Conservation (phyloP, 805 yeast species). For the Candida nanaspora region DNA sequence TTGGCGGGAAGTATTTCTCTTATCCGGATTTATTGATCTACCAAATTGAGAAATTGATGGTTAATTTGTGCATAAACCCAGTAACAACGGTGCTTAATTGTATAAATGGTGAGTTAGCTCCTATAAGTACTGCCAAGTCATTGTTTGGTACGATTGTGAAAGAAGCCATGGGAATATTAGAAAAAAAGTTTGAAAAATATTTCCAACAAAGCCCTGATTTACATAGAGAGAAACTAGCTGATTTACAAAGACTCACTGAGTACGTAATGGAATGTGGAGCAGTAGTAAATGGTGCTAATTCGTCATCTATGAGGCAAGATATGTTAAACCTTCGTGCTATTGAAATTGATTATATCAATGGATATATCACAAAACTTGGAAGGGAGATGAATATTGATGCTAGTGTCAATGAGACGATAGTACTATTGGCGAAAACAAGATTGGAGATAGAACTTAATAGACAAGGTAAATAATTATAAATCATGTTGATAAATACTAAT, state of each 20-base stretch:
- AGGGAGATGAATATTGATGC: slow-evolving; percentile 33
- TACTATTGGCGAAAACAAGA: slow-evolving; percentile 36
- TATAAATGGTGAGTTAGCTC: slow-evolving; percentile 65
- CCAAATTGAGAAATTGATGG: slow-evolving; percentile 70
- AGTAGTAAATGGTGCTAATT: slow-evolving; percentile 38
- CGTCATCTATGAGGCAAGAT: slow-evolving; percentile 71
- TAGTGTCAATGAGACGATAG: slow-evolving; percentile 40
- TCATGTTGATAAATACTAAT: neutral
- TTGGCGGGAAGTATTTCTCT: slow-evolving; percentile 3
- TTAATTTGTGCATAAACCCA: slow-evolving; percentile 81
- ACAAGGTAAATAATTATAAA: neutral
- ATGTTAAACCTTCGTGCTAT: slow-evolving; percentile 46
- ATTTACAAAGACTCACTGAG: slow-evolving; percentile 25
- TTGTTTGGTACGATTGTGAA: slow-evolving; percentile 35
- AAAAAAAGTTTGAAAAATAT: neutral
- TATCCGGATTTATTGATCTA: slow-evolving; percentile 41
- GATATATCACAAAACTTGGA: slow-evolving; percentile 61
- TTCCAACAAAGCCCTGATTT: slow-evolving; percentile 15
- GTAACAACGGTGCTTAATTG: slow-evolving; percentile 73
- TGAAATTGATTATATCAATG: slow-evolving; percentile 81
- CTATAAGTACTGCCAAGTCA: slow-evolving; percentile 25
- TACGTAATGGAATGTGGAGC: slow-evolving; percentile 21
- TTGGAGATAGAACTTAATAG: slow-evolving; percentile 5
- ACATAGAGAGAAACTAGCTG: slow-evolving; percentile 24
- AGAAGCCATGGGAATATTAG: slow-evolving; percentile 39